Conservation (phyloP, 139 green algal genomes). For the Diplosphaera chodatii region DNA sequence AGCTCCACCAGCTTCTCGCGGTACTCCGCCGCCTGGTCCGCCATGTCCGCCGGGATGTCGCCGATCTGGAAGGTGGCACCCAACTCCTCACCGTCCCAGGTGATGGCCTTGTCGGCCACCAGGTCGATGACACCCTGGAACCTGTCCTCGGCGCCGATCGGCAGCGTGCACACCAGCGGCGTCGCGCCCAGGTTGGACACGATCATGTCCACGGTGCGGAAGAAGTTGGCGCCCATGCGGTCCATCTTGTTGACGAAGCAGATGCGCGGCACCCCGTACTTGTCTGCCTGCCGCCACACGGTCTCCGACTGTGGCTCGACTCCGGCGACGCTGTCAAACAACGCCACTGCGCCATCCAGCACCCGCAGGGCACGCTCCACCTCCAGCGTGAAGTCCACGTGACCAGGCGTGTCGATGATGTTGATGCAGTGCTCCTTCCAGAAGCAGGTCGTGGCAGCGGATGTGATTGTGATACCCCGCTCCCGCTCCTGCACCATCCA, state of each 20-base stretch:
- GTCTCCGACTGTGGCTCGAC: conserved; percentile 98
- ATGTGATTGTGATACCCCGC: conserved; percentile 99
- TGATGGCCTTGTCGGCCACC: conserved; percentile 92
- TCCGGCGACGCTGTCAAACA: conserved; percentile 94
- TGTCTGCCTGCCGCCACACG: conserved; percentile 97
- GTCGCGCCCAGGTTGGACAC: conserved; percentile 83
- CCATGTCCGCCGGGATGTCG: conserved; percentile 83
- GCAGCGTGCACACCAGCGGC: conserved; percentile 59
- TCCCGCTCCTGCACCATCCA: conserved; percentile 95
- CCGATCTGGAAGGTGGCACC: conserved; percentile 81
- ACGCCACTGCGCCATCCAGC: conserved; percentile 92
- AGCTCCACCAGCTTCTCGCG: conserved; percentile 84
- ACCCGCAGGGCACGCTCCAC: conserved; percentile 97
- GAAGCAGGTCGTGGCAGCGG: conserved; percentile 92
- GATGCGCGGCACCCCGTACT: conserved; percentile 95
- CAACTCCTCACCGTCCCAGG: conserved; percentile 92
- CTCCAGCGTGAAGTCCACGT: conserved; percentile 97
- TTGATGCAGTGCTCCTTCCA: conserved; percentile 98
- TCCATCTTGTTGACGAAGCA: conserved; percentile 99
- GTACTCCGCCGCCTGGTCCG: conserved; percentile 80
- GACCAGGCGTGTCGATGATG: conserved; percentile 98
- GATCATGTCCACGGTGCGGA: conserved; percentile 72
- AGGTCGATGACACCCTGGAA: conserved; percentile 96
- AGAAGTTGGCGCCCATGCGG: conserved; percentile 97
- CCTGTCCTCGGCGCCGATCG: conserved; percentile 88